Evolutionary conservation across 2,329 filamentous ascomycete species (phyloP), one percentile per base, ranked within the genome.

Genomic region (Periconia sp.): DNA sequence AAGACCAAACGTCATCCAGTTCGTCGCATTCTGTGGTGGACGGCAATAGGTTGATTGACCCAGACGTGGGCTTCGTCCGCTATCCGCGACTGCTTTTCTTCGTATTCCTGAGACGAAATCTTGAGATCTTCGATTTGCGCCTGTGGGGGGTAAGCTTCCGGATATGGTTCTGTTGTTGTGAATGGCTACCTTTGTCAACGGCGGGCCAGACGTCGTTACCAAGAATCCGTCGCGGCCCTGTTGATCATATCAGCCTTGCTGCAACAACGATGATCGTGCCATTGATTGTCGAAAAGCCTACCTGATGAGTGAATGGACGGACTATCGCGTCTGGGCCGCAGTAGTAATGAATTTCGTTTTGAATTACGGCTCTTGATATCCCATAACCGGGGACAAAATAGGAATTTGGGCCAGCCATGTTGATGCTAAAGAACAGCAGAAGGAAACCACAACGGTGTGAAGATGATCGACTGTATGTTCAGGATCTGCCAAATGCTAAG

Each of bases 331-430:
- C 69, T 17, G 71, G 69, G 5, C 71, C 71, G 42, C 69, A 73
- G 46, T 71, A 68, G 36, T 72, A 73, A 22, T 69, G 67, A 26
- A 73, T 73, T 38, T 73, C 68, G 38, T 66, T 69, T 43, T 73
- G 71, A 28, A 73, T 73, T 18, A 73, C 70, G n/a, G 68, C 59
- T 50, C 71, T 62, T 16, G 70, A 73, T 47, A 73, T 73, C 32
- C 70, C 71, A 44, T 62, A 73, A 22, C 71, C 70, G 12, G 71
- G 70, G 4, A 73, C 61, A 40, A 73, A 73, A 52, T 73, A 73
- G 30, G 64, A 71, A 46, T 72, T 71, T 24, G 60, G 40, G 19
- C 48, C 39, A 38, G 63, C 25, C 65, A 69, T 69, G 16, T 36
- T 37, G 34, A 25, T n/a, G n/a, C n/a, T n/a, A n/a, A n/a, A n/a